phyloP scores from a whole-genome alignment of 2,329 filamentous ascomycete genomes.

The Diaporthe amygdali region DNA sequence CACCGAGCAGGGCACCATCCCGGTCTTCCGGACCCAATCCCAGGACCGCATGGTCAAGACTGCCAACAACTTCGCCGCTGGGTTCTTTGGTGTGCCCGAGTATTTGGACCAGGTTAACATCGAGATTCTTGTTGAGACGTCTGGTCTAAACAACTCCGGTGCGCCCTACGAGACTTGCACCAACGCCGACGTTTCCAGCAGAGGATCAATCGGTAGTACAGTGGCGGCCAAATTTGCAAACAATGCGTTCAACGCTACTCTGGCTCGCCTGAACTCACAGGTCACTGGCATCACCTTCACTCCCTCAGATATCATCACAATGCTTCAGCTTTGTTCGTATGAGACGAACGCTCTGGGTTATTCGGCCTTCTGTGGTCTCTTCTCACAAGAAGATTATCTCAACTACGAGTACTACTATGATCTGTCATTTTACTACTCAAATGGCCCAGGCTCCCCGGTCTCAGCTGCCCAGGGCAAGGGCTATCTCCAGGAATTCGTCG shows the following conservation, averaged over 20 bases:
- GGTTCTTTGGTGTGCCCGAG: constrained; percentile 40
- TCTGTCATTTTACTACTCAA: constrained; percentile 39
- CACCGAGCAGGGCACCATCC: constrained; percentile 40
- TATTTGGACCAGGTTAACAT: constrained; percentile 38
- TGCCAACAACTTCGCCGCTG: constrained; percentile 37
- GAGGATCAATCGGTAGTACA: constrained; percentile 33
- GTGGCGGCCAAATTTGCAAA: constrained; percentile 31
- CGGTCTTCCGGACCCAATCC: constrained; percentile 41
- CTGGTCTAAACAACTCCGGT: constrained; percentile 36
- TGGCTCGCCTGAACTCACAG: constrained; percentile 35
- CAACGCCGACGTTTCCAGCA: constrained; percentile 31
- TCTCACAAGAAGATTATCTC: constrained; percentile 46
- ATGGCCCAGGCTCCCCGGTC: constrained; percentile 39
- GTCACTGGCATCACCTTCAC: constrained; percentile 37
- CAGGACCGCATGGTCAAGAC: constrained; percentile 41
- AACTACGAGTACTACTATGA: constrained; percentile 51
- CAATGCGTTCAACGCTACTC: constrained; percentile 35
- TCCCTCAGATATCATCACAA: constrained; percentile 40
- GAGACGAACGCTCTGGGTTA: constrained; percentile 45
- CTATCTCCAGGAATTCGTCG: constrained; percentile 39
- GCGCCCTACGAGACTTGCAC: constrained; percentile 35
- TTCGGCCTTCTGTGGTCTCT: constrained; percentile 46
- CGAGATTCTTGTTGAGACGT: constrained; percentile 38
- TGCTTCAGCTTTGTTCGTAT: constrained; percentile 44
- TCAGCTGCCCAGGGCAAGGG: constrained; percentile 37